Evolutionary conservation across 345 rosid genomes (phyloP), one percentile per base, ranked within the genome.

Genomic region (Salix dunnii): DNA sequence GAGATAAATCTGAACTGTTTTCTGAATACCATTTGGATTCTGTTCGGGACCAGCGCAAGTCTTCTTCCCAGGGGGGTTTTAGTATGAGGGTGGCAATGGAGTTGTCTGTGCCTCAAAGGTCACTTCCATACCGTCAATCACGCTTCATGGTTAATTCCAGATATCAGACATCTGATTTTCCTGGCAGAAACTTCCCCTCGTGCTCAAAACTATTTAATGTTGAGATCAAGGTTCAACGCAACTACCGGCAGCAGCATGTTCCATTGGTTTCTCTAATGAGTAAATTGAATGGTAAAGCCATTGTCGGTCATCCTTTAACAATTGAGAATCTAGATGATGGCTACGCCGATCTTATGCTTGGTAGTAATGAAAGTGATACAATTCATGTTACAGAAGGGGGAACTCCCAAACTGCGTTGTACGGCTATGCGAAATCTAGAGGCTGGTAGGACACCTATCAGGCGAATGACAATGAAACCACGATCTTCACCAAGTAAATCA

Each of bases 201-300:
- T 78, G 80, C 49, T 82, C 88, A 67, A 82, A 84, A 38, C 82
- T 96, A 21, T 89, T 86, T 76, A 90, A 96, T 61, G 91, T 96
- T 53, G 83, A 85, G 77, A 87, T 96, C 58, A 93, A 88, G 81
- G 99, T 92, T 73, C 89, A 92, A 81, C 87, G 90, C 42, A 84
- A 84, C 84, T 88, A 85, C 73, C 85, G 81, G 81, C 94, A 91
- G 31, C 87, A 82, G 21, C 87, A 88, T 81, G 99, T 93, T 77
- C 99, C 98, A 0, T 68, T 96, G 78, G 92, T 96, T 76, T 96
- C 99, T 51, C 94, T 92, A 11, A 89, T 87, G 94, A 93, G 98
- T 83, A 86, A 90, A 83, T 75, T 87, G 84, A 88, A 89, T 72
- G 90, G 97, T 30, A 88, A 90, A 87, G 94, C 98, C 75, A 92